Percentiles rank a stretch among this genome's conserved stretches.
Evolutionary conservation across 1,139 yeast genomes (phyloP).

Genomic region (Pneumocystis oryctolagi): DNA sequence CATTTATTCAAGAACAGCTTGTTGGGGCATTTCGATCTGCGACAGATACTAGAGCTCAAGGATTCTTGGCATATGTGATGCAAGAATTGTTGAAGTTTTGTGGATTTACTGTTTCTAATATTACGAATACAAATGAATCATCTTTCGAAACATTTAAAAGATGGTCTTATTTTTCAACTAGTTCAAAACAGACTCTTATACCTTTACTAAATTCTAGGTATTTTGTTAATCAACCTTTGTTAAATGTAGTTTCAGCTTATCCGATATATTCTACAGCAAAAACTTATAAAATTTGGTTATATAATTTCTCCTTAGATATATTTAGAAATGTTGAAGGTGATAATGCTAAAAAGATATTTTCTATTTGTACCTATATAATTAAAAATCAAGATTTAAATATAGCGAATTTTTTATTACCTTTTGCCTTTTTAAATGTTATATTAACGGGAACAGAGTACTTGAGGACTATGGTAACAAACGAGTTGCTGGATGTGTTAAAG

Average conservation of each 20-base stretch:
- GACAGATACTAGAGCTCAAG: constrained; percentile 70
- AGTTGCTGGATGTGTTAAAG: constrained; percentile 33
- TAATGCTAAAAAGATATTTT: constrained; percentile 40
- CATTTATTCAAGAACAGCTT: constrained; percentile 51
- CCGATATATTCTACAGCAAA: constrained; percentile 37
- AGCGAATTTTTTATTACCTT: constrained; percentile 37
- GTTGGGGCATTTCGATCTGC: constrained; percentile 82
- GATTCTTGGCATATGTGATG: constrained; percentile 75
- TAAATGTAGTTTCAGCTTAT: constrained; percentile 28
- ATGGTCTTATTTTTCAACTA: constrained; percentile 53
- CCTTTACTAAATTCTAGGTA: constrained; percentile 68
- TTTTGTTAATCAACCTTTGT: constrained; percentile 33
- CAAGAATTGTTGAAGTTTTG: constrained; percentile 67
- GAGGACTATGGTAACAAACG: constrained; percentile 29
- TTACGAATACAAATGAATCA: constrained; percentile 14
- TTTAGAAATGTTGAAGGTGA: constrained; percentile 32
- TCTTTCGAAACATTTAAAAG: constrained; percentile 19
- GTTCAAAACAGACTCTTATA: constrained; percentile 57
- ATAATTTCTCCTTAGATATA: constrained; percentile 50
- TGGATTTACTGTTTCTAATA: constrained; percentile 32
- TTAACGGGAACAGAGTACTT: constrained; percentile 46
- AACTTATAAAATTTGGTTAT: constrained; percentile 49
- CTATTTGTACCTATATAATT: constrained; percentile 51
- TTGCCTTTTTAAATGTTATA: constrained; percentile 54
- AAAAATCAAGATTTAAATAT: constrained; percentile 41